Percentiles rank a stretch among this genome's conserved stretches.
Evolutionary conservation across 2,329 filamentous ascomycete species (phyloP).

Genomic region (Hypoxylon sp.): DNA sequence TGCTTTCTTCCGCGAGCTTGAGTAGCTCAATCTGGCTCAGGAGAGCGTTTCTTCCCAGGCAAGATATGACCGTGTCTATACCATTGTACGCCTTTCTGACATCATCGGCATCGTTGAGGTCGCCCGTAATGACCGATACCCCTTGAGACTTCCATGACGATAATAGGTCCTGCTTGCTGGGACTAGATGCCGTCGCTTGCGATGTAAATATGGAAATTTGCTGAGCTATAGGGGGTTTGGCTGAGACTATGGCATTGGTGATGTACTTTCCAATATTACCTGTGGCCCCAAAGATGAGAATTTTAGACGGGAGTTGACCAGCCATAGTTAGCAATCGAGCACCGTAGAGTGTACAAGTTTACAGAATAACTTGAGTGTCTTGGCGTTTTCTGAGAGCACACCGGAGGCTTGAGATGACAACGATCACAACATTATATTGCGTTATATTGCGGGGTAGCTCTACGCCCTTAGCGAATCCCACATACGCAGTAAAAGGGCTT

Average conservation of each 20-base stretch:
- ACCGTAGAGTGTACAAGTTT: background rate
- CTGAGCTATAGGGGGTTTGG: slow-evolving; percentile 50
- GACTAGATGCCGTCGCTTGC: slow-evolving; percentile 58
- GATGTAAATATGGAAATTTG: slow-evolving; percentile 67
- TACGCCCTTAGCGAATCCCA: slow-evolving; percentile 11
- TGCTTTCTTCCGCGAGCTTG: slow-evolving; percentile 62
- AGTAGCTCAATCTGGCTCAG: slow-evolving; percentile 67
- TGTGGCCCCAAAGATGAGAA: slow-evolving; percentile 53
- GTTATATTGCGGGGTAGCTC: slow-evolving; percentile 22
- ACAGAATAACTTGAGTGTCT: background rate
- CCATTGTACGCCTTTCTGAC: slow-evolving; percentile 66
- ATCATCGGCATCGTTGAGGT: slow-evolving; percentile 63
- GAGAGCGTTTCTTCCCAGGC: slow-evolving; percentile 69
- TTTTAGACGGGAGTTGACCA: slow-evolving; percentile 44
- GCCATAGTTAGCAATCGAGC: slow-evolving; percentile 29
- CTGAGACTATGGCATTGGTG: slow-evolving; percentile 49
- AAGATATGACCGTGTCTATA: slow-evolving; percentile 67
- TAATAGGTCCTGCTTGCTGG: slow-evolving; percentile 60
- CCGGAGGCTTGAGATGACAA: background rate
- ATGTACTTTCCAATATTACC: slow-evolving; percentile 55
- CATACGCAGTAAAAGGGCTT: background rate
- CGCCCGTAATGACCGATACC: slow-evolving; percentile 67
- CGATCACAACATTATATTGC: slow-evolving; percentile 3
- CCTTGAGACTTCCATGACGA: slow-evolving; percentile 58
- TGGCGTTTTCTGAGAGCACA: background rate